Evolutionary conservation across 139 green algal species (phyloP), one percentile per base, ranked within the genome.

Genomic region (Chlorella sorokiniana): DNA sequence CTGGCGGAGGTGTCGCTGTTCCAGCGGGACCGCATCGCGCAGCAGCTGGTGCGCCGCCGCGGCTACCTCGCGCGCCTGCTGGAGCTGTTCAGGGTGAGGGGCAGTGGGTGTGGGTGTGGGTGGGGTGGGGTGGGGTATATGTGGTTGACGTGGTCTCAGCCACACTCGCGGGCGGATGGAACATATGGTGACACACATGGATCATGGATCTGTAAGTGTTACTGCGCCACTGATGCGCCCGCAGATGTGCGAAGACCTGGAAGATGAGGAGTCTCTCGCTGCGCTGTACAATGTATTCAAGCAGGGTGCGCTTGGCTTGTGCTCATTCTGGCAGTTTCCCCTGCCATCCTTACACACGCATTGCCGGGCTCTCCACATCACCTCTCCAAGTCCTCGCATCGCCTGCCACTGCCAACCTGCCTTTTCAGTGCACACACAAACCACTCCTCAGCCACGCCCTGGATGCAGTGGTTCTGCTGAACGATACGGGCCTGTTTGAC

Each of bases 171-270:
- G 11, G 11, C 48, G 11, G 48, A 56, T n/a, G n/a, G n/a, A n/a
- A n/a, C n/a, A n/a, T n/a, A n/a, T n/a, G n/a, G n/a, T n/a, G n/a
- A n/a, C n/a, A n/a, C n/a, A n/a, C n/a, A n/a, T n/a, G n/a, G n/a
- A n/a, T n/a, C n/a, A n/a, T n/a, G n/a, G n/a, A n/a, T n/a, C n/a
- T n/a, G n/a, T n/a, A n/a, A n/a, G n/a, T n/a, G n/a, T n/a, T n/a
- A n/a, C n/a, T n/a, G n/a, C n/a, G n/a, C n/a, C n/a, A n/a, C n/a
- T n/a, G n/a, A n/a, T n/a, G n/a, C n/a, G n/a, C n/a, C 25, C 72
- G 70, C 87, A 94, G 86, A 86, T 91, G 86, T 94, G 88, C 56
- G 96, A 99, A 84, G 97, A 99, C 83, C 51, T 99, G 80, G 97
- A 99, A 79, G 95, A 99, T 76, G 74, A 45, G n/a, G 87, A 92